A percentile compares a stretch with the other conserved stretches of the same genome.
Conservation (phyloP, 2,329 filamentous ascomycete genomes). For the Arthrobotrys conoides region DNA sequence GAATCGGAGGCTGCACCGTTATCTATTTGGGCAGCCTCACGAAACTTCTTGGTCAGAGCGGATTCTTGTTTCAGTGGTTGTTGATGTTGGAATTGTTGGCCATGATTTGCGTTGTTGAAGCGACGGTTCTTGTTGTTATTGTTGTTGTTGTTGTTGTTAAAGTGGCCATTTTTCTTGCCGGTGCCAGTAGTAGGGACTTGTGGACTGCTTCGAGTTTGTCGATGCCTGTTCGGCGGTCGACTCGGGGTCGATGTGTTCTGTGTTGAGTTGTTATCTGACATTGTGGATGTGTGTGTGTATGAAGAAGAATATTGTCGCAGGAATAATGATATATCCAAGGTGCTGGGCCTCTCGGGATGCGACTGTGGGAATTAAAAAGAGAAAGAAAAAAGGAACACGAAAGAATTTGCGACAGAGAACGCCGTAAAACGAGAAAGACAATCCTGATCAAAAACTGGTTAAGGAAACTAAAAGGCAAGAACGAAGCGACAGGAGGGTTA, state of each 20-base stretch:
- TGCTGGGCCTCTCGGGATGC: slow-evolving; percentile 8
- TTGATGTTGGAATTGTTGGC: not conserved
- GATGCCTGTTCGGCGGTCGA: slow-evolving; percentile 43
- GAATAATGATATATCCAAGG: slow-evolving; percentile 7
- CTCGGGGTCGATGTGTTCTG: slow-evolving; percentile 42
- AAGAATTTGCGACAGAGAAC: slow-evolving; percentile 29
- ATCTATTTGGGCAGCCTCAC: slow-evolving; percentile 49
- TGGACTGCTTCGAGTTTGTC: slow-evolving; percentile 46
- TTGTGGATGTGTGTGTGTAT: slow-evolving; percentile 31
- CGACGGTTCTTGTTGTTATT: slow-evolving; percentile 7
- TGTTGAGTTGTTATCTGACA: slow-evolving; percentile 45
- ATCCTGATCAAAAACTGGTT: slow-evolving; percentile 24
- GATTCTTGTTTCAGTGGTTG: slow-evolving; percentile 45
- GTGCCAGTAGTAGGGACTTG: slow-evolving; percentile 42
- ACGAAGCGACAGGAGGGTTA: slow-evolving; percentile 43
- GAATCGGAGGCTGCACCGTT: slow-evolving; percentile 47
- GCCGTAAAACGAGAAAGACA: slow-evolving; percentile 50
- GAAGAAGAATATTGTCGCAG: not conserved
- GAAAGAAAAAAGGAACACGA: slow-evolving; percentile 1
- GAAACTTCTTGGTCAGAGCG: slow-evolving; percentile 53
- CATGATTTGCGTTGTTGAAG: slow-evolving; percentile 27
- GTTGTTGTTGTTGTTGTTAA: slow-evolving; percentile 8
- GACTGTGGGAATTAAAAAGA: slow-evolving; percentile 9
- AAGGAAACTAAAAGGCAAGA: slow-evolving; percentile 49
- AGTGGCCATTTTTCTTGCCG: slow-evolving; percentile 42